Evolutionary conservation across 2,329 filamentous ascomycete genomes (phyloP).

Genomic region (Aspergillus felis): DNA sequence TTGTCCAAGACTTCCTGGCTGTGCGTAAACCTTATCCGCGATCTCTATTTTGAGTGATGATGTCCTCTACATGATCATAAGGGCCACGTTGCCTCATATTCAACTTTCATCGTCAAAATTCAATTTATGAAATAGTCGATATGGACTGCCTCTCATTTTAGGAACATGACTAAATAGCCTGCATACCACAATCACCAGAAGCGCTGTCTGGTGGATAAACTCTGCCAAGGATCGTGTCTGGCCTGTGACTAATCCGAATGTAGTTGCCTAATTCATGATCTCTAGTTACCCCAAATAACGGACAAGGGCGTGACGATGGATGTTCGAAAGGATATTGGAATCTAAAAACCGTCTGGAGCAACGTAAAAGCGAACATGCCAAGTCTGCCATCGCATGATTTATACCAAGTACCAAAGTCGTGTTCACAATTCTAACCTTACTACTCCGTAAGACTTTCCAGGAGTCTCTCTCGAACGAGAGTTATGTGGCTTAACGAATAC

Average conservation of each 20-base stretch:
- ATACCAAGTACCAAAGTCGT: neutral
- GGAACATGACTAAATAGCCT: neutral
- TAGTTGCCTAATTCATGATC: neutral
- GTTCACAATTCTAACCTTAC: neutral
- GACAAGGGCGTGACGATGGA: neutral
- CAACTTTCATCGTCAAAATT: too few relatives aligned
- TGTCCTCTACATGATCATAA: neutral
- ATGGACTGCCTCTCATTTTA: neutral
- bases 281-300: neutral
- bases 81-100: too few relatives aligned
- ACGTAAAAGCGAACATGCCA: neutral
- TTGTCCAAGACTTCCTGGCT: neutral
- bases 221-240: neutral
- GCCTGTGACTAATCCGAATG: neutral
- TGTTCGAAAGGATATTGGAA: neutral
- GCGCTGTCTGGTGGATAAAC: neutral
- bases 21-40: neutral
- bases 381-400: neutral
- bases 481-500: constrained; percentile 5
- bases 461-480: neutral
- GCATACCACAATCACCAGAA: neutral
- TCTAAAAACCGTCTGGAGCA: neutral
- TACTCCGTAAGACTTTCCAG: neutral
- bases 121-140: neutral
- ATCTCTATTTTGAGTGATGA: neutral